Evolutionary conservation across 805 yeast species (phyloP).

Genomic region (Schwanniomyces yamadae): DNA sequence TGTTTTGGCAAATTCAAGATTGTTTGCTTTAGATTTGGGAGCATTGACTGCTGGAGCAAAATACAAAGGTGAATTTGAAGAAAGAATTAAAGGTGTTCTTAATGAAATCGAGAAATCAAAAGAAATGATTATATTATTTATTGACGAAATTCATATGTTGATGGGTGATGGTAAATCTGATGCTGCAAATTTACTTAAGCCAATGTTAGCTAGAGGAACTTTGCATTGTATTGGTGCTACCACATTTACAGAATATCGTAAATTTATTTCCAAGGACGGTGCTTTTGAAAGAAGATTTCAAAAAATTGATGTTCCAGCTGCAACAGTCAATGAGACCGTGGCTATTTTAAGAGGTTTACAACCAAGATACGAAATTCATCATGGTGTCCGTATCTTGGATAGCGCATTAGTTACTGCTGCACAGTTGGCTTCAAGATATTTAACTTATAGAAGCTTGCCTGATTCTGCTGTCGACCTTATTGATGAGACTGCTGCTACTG

Average conservation of each 20-base stretch:
- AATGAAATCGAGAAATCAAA: slow-evolving; percentile 89
- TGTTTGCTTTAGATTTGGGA: slow-evolving; percentile 90
- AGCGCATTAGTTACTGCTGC: slow-evolving; percentile 90
- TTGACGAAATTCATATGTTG: slow-evolving; percentile 98
- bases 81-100: slow-evolving; percentile 93
- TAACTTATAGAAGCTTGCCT: slow-evolving; percentile 90
- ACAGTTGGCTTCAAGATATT: slow-evolving; percentile 86
- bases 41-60: slow-evolving; percentile 98
- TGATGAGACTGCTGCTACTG: slow-evolving; percentile 92
- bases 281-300: slow-evolving; percentile 99
- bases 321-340: slow-evolving; percentile 87
- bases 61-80: slow-evolving; percentile 98
- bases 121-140: slow-evolving; percentile 82
- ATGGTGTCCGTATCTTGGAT: slow-evolving; percentile 93
- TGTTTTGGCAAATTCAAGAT: slow-evolving; percentile 73
- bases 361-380: slow-evolving; percentile 89
- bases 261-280: slow-evolving; percentile 92
- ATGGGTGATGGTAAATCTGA: slow-evolving; percentile 99
- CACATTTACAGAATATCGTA: slow-evolving; percentile 90
- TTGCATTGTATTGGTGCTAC: slow-evolving; percentile 99
- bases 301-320: slow-evolving; percentile 93
- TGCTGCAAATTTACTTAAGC: slow-evolving; percentile 94
- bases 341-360: slow-evolving; percentile 96
- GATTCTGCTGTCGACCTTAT: slow-evolving; percentile 93
- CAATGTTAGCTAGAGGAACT: slow-evolving; percentile 94